These are phyloP conservation scores for Microthlaspi erraticum DNA, from an alignment of 345 rosid genomes.

Conservation along the genomic window DNA sequence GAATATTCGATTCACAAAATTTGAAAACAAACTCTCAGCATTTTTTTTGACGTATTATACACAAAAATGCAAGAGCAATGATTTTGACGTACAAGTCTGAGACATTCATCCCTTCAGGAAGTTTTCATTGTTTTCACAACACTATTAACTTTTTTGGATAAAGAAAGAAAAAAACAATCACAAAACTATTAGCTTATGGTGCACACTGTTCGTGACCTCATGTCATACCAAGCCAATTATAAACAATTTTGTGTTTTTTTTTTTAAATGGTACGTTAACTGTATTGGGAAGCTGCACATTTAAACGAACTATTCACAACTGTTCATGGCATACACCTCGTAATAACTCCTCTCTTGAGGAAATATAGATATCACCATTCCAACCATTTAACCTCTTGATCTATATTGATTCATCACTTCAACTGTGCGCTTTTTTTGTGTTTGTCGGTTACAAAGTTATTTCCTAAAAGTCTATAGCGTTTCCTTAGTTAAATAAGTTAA, in stretches of 20 bases:
- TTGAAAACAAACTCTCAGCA: constrained; percentile 25
- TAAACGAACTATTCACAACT: constrained; percentile 32
- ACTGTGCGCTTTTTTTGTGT: no score
- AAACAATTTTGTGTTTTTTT: neutral
- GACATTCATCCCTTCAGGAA: constrained; percentile 43
- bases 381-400: constrained; percentile 17
- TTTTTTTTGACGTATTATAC: constrained; percentile 25
- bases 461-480: no score
- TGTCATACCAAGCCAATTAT: constrained; percentile 3
- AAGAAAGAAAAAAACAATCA: constrained; percentile 14
- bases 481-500: neutral
- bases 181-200: constrained; percentile 37
- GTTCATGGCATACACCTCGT: constrained; percentile 25
- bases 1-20: constrained; percentile 39
- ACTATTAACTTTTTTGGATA: constrained; percentile 26
- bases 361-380: constrained; percentile 1
- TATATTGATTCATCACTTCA: constrained; percentile 7
- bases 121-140: constrained; percentile 40
- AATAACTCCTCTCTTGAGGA: constrained; percentile 25
- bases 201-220: constrained; percentile 33
- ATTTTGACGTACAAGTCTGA: constrained; percentile 41
- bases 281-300: constrained; percentile 41
- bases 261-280: neutral
- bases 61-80: constrained; percentile 39
- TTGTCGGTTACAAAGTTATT: no score